A percentile compares a stretch with the other conserved stretches of the same genome.
These are phyloP conservation scores for Candida railenensis DNA, from an alignment of 805 yeast genomes.

Conservation along the genomic window DNA sequence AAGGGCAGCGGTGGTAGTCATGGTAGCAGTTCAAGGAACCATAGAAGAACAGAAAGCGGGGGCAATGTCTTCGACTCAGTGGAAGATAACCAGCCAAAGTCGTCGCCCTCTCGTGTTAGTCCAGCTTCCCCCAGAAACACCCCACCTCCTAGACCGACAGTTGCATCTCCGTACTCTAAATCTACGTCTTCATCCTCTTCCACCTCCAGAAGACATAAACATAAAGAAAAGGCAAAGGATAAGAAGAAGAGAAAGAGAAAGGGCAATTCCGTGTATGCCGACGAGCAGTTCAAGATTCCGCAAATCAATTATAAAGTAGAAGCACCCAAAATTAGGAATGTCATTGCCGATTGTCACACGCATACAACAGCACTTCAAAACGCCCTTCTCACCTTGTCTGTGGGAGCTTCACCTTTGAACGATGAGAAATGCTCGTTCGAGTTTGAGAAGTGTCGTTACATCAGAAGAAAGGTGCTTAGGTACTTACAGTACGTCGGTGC, in stretches of 20 bases:
- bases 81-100: constrained; percentile 2
- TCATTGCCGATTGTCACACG: constrained; percentile 74
- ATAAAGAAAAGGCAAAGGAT: constrained; percentile 10
- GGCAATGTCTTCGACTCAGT: constrained; percentile 9
- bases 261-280: constrained; percentile 29
- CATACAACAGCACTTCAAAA: constrained; percentile 71
- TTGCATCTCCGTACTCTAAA: constrained; percentile 18
- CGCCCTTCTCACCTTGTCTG: constrained; percentile 30
- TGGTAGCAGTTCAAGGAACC: constrained; percentile 5
- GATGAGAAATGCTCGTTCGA: constrained; percentile 57
- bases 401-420: constrained; percentile 61
- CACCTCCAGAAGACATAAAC: not conserved
- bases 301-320: constrained; percentile 67
- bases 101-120: not conserved
- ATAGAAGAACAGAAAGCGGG: constrained; percentile 8
- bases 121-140: not conserved
- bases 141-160: constrained; percentile 7
- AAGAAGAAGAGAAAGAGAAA: constrained; percentile 15
- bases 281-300: constrained; percentile 61
- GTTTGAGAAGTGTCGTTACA: constrained; percentile 71
- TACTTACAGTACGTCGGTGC: constrained; percentile 79
- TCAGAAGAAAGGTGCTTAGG: constrained; percentile 75
- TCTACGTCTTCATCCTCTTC: constrained; percentile 4
- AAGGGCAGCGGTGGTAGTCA: constrained; percentile 30
- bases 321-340: constrained; percentile 64